These are phyloP conservation scores for Lactarius tabidus DNA, from an alignment of 768 basidiomycete species.

Conservation along the genomic window DNA sequence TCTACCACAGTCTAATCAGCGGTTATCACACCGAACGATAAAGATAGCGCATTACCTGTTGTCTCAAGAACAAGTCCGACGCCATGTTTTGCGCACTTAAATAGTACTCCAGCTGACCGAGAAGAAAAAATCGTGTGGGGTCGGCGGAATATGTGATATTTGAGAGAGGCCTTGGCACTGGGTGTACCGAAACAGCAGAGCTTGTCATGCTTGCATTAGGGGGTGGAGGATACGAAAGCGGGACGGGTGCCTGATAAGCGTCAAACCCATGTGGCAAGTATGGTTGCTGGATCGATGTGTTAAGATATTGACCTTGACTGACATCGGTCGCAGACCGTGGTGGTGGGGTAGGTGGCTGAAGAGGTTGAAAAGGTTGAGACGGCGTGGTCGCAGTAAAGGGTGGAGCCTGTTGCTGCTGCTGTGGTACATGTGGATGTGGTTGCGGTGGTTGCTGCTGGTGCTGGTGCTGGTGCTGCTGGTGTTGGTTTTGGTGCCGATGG, in stretches of 20 bases:
- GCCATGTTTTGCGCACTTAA: constrained; percentile 86
- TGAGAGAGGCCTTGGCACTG: constrained; percentile 46
- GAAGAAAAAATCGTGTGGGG: constrained; percentile 58
- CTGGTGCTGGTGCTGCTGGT: not conserved
- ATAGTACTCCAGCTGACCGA: constrained; percentile 90
- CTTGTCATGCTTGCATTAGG: constrained; percentile 22
- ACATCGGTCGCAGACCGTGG: constrained; percentile 6
- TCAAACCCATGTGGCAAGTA: constrained; percentile 30
- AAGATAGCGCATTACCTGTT: constrained; percentile 44
- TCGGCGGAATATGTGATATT: constrained; percentile 57
- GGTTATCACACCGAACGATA: not conserved
- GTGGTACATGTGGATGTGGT: constrained; percentile 7
- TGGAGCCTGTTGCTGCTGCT: not conserved
- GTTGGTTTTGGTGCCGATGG: constrained; percentile 2
- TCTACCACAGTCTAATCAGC: constrained; percentile 43
- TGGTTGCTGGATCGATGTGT: constrained; percentile 13
- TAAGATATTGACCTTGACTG: constrained; percentile 30
- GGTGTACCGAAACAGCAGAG: constrained; percentile 31
- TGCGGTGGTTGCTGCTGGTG: constrained; percentile 5
- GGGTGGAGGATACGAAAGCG: constrained; percentile 30
- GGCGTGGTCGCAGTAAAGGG: constrained; percentile 25
- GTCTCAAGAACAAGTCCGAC: constrained; percentile 79
- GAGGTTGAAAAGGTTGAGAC: constrained; percentile 24
- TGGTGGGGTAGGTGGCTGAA: constrained; percentile 25
- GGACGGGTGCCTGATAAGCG: constrained; percentile 27